phyloP scores from a whole-genome alignment of 2,329 filamentous ascomycete species.

The Periconia digitata region DNA sequence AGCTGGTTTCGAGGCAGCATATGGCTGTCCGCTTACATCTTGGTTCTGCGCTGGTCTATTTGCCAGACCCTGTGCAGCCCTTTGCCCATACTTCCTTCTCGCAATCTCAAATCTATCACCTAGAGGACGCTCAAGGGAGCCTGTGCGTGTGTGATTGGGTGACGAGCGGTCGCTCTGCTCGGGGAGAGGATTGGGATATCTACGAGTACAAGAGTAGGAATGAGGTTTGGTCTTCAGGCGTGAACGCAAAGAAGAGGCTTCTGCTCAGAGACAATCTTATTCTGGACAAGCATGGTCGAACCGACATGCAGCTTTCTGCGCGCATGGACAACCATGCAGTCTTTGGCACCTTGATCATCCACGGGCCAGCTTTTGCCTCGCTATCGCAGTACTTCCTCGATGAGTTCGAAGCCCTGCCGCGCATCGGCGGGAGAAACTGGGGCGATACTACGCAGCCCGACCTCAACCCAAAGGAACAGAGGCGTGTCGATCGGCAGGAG shows the following conservation, averaged over 20 bases:
- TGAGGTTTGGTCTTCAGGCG: conserved; percentile 69
- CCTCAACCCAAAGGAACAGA: conserved; percentile 47
- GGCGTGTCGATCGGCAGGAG: conserved; percentile 55
- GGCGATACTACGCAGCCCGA: conserved; percentile 45
- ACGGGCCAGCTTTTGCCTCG: conserved; percentile 67
- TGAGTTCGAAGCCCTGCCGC: conserved; percentile 76
- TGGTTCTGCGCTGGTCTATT: conserved; percentile 59
- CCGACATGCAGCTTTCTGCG: conserved; percentile 37
- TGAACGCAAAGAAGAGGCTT: conserved; percentile 55
- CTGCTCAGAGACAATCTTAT: conserved; percentile 85
- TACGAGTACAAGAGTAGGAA: conserved; percentile 79
- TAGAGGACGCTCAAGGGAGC: conserved; percentile 52
- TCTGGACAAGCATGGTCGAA: conserved; percentile 58
- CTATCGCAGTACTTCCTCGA: conserved; percentile 74
- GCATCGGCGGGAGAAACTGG: conserved; percentile 83
- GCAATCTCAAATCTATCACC: conserved; percentile 76
- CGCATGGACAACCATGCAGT: conserved; percentile 75
- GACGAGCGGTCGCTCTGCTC: conserved; percentile 78
- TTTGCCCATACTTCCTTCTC: conserved; percentile 82
- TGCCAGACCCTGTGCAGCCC: conserved; percentile 92
- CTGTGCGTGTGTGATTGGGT: conserved; percentile 94
- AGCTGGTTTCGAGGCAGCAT: conserved; percentile 49
- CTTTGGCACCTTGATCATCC: conserved; percentile 82
- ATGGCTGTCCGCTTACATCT: conserved; percentile 52
- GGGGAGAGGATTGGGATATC: conserved; percentile 88